Base-by-base conservation (phyloP, 2,329 filamentous ascomycete genomes). In the Plenodomus lindquistii region DNA sequence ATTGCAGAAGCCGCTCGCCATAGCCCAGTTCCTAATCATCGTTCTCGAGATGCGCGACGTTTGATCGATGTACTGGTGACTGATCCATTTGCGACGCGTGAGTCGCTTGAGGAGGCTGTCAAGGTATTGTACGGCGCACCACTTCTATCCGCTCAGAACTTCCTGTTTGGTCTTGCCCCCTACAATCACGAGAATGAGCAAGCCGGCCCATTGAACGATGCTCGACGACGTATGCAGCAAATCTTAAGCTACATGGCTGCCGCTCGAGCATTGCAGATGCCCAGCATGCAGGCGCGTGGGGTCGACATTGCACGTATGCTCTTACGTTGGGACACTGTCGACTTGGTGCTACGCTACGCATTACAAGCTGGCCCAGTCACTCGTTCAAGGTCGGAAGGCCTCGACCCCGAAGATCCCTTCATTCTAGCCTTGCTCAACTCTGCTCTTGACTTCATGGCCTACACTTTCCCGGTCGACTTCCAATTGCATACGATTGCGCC, bases 261-360 rank as follows among this genome's bases (percentile, higher is more conserved):
- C 4, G 86, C 85, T 0, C 75, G 81, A 41, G 73, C 83, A 34
- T 73, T 89, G 15, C 74, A 76, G 35, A 79, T 86, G 63, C 75
- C 73, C 2, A 77, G 78, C 19, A 77, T 88, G 20, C 74, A 81
- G 10, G 70, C 77, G 38, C 80, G 83, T 29, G 86, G 85, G 29
- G 72, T 86, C 20, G 80, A 84, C 40, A 77, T 87, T 51, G 84
- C 84, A 1, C 75, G 78, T 29, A 76, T 78, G 43, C 75, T 84
- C 4, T 62, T 89, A 36, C 78, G 76, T 50, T 88, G 85, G 85
- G 76, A 83, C 43, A 88, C 82, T 0, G 57, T 88, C 13, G 83
- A 87, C 57, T 76, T 75, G 16, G 82, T 78, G 2, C 67, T 90
- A 11, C 79, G 79, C n/a, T 87, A 86, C 63, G 79, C 78, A 1